Conservation (phyloP, 2,329 filamentous ascomycete species). For the Neopestalotiopsis clavispora region DNA sequence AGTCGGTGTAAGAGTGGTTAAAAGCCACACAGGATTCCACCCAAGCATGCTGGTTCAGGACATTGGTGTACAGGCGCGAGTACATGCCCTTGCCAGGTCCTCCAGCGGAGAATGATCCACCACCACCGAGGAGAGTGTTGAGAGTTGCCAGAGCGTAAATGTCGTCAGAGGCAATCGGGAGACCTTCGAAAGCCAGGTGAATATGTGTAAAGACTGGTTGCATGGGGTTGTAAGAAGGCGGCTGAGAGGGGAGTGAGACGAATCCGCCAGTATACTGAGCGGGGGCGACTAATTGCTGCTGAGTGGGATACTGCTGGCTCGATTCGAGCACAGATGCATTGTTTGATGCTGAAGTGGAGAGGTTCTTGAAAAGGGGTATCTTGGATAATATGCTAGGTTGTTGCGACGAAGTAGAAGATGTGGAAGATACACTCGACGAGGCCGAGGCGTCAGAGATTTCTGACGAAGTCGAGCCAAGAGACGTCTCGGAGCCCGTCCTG, state of each 20-base stretch:
- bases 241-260: conserved; percentile 80
- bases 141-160: conserved; percentile 96
- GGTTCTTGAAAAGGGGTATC: conserved; percentile 87
- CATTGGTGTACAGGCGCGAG: conserved; percentile 94
- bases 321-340: conserved; percentile 61
- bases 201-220: conserved; percentile 87
- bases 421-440: conserved; percentile 36
- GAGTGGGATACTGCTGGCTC: conserved; percentile 47
- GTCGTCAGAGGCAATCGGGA: conserved; percentile 87
- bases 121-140: conserved; percentile 93
- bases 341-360: conserved; percentile 74
- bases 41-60: conserved; percentile 97
- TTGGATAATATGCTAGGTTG: conserved; percentile 76
- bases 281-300: conserved; percentile 63
- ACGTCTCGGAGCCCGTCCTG: conserved; percentile 63
- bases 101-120: conserved; percentile 94
- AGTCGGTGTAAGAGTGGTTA: conserved; percentile 97
- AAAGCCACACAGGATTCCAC: conserved; percentile 95
- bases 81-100: conserved; percentile 99
- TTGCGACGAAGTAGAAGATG: conserved; percentile 37
- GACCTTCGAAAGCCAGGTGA: conserved; percentile 92
- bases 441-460: conserved; percentile 37
- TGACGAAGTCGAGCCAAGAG: conserved; percentile 45
- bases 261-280: conserved; percentile 94
- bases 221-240: conserved; percentile 77